A percentile compares a stretch with the other conserved stretches of the same genome.
These are phyloP conservation scores for Paxillus rubicundulus DNA, from an alignment of 768 basidiomycete genomes.

Conservation along the genomic window DNA sequence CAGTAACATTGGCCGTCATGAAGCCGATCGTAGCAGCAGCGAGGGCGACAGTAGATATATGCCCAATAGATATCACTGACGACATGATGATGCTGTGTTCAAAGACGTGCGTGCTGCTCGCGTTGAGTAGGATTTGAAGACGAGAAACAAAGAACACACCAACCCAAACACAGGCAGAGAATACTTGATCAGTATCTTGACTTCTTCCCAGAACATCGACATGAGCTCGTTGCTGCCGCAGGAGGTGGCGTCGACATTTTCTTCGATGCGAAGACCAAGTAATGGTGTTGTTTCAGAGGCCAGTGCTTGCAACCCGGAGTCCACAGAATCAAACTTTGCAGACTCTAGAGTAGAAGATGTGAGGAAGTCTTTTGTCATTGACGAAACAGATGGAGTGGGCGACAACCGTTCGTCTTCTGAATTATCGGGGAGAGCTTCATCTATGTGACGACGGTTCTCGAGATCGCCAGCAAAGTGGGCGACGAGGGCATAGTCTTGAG, in stretches of 20 bases:
- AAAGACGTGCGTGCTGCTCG: slow-evolving; percentile 67
- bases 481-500: slow-evolving; percentile 59
- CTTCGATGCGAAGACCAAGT: slow-evolving; percentile 49
- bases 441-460: slow-evolving; percentile 15
- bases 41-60: slow-evolving; percentile 85
- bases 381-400: neutral
- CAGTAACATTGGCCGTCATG: slow-evolving; percentile 65
- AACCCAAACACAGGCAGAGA: slow-evolving; percentile 75
- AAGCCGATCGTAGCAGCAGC: slow-evolving; percentile 77
- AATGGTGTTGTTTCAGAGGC: slow-evolving; percentile 56
- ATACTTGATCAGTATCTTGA: slow-evolving; percentile 57
- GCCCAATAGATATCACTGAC: slow-evolving; percentile 87
- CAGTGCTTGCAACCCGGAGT: neutral
- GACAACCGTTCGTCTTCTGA: neutral
- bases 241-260: slow-evolving; percentile 31
- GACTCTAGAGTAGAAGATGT: neutral
- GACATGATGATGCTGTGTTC: slow-evolving; percentile 88
- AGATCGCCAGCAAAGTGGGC: slow-evolving; percentile 43
- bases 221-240: slow-evolving; percentile 23
- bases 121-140: neutral
- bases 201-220: slow-evolving; percentile 52
- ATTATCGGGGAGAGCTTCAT: slow-evolving; percentile 3
- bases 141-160: slow-evolving; percentile 21
- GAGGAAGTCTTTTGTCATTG: slow-evolving; percentile 4
- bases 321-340: neutral